phyloP scores from a whole-genome alignment of 192 early-diverging fungal species.

The Coemansia furcata region DNA sequence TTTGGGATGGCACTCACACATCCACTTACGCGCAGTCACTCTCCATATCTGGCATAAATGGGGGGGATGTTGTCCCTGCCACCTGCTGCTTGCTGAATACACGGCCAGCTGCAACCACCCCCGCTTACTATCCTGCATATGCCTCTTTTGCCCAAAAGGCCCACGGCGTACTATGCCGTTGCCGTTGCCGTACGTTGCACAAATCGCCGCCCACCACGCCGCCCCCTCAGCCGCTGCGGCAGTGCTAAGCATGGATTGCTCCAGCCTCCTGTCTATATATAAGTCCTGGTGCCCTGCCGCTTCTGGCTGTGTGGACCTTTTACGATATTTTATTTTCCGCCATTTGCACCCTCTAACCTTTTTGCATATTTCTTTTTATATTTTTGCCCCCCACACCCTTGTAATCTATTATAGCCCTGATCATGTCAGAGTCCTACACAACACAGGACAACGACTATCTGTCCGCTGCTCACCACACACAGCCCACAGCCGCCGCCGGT shows the following conservation, averaged over 20 bases:
- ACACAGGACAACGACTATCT: constrained; percentile 51
- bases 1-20: constrained; percentile 21
- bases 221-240: constrained; percentile 2
- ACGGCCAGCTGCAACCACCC: constrained; percentile 1
- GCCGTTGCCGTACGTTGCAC: neutral
- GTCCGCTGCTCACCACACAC: constrained; percentile 33
- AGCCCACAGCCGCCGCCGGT: constrained; percentile 8
- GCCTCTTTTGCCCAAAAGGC: neutral
- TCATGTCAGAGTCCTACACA: constrained; percentile 49
- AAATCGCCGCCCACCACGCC: neutral
- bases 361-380: neutral
- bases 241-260: constrained; percentile 1
- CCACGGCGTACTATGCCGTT: neutral
- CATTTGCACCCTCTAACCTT: neutral
- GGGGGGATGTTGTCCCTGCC: neutral
- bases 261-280: constrained; percentile 1
- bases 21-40: constrained; percentile 17
- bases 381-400: neutral
- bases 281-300: neutral
- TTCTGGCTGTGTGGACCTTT: neutral
- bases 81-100: constrained; percentile 3
- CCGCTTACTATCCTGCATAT: constrained; percentile 5
- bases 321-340: neutral
- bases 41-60: constrained; percentile 8
- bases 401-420: neutral